Percentiles rank a stretch among this genome's conserved stretches.
Evolutionary conservation across 106 monocot genomes (phyloP).

Genomic region (Dioscorea zingiberensis): DNA sequence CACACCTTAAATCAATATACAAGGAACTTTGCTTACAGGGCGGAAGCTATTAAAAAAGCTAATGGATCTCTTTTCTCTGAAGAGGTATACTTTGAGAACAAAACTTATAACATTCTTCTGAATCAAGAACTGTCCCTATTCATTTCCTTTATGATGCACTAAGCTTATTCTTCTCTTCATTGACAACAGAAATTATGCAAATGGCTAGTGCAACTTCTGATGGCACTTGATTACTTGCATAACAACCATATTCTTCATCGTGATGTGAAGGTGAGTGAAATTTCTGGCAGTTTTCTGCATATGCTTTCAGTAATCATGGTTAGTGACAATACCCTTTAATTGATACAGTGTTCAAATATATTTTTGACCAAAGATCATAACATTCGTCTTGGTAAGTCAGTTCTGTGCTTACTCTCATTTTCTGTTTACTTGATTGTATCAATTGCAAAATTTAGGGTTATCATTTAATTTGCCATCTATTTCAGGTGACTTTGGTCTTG

Average conservation of each 20-base stretch:
- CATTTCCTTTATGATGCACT: not conserved
- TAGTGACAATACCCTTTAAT: too few species aligned
- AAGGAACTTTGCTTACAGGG: constrained; percentile 34
- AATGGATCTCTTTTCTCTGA: constrained; percentile 79
- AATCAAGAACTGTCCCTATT: too few species aligned
- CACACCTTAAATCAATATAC: too few species aligned
- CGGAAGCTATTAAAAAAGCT: constrained; percentile 85
- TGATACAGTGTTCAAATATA: constrained; percentile 89
- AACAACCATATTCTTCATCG: constrained; percentile 96
- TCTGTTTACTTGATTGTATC: too few species aligned
- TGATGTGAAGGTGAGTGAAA: constrained; percentile 83
- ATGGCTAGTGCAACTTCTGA: constrained; percentile 97
- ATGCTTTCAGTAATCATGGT: too few species aligned
- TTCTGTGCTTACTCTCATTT: not conserved
- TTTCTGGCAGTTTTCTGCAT: not conserved
- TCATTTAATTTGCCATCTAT: not conserved
- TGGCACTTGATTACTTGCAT: constrained; percentile 98
- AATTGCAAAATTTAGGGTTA: too few species aligned
- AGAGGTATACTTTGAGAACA: constrained; percentile 42
- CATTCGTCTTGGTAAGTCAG: constrained; percentile 75
- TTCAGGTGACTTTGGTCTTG: constrained; percentile 96
- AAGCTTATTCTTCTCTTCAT: not conserved
- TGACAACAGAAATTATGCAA: constrained; percentile 80
- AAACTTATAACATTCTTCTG: too few species aligned
- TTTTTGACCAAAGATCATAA: constrained; percentile 79